Percentiles rank a stretch among this genome's conserved stretches.
Conservation (phyloP, 2,329 filamentous ascomycete genomes). For the Cercospora sesami region DNA sequence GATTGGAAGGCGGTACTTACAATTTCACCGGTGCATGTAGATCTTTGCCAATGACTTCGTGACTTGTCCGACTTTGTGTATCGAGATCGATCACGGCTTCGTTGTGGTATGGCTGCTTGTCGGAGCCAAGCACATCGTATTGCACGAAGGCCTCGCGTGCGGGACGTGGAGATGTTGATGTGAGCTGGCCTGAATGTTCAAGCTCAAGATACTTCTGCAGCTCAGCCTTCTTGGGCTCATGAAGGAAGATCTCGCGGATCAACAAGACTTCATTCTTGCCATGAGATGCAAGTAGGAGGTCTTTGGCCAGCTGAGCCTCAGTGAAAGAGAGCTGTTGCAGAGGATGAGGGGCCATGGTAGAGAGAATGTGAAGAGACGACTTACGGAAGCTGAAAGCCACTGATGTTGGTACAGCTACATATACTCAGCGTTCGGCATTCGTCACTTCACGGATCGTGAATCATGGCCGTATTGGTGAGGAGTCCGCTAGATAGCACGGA, state of each 20-base stretch:
- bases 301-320: conserved; percentile 29
- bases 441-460: not conserved
- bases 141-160: conserved; percentile 54
- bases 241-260: conserved; percentile 35
- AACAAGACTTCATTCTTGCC: conserved; percentile 30
- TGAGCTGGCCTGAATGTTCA: conserved; percentile 33
- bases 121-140: conserved; percentile 57
- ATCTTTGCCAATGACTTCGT: conserved; percentile 36
- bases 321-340: conserved; percentile 28
- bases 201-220: conserved; percentile 33
- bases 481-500: conserved; percentile 3
- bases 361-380: not conserved
- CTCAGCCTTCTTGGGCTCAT: conserved; percentile 36
- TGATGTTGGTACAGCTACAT: not conserved
- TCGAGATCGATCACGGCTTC: conserved; percentile 50
- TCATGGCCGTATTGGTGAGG: not conserved
- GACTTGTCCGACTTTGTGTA: conserved; percentile 28
- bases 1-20: conserved; percentile 22
- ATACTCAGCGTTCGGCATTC: not conserved
- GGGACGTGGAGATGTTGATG: conserved; percentile 26
- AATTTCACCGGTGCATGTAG: conserved; percentile 33
- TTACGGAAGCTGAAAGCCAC: not conserved
- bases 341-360: conserved; percentile 23
- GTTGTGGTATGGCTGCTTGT: conserved; percentile 55
- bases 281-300: conserved; percentile 28